phyloP scores from a whole-genome alignment of 495 filamentous ascomycete genomes.

The Hypoxylon rickii region DNA sequence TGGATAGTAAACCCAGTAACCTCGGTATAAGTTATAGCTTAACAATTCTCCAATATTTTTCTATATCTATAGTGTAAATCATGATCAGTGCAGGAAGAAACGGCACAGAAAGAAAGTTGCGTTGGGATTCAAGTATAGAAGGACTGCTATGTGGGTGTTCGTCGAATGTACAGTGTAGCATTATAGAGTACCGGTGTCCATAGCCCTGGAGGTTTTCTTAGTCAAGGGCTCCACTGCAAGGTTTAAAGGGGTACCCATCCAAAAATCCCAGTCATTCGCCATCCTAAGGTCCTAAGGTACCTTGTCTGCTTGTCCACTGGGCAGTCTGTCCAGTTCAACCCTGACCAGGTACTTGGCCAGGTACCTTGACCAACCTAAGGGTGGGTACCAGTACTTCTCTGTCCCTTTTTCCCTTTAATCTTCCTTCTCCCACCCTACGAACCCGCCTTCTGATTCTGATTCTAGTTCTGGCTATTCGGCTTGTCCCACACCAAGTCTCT shows the following conservation, averaged over 20 bases:
- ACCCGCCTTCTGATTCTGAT: slow-evolving; percentile 33
- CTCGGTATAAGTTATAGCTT: no score
- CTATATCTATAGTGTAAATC: no score
- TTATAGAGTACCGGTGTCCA: slow-evolving; percentile 12
- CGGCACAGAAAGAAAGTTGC: no score
- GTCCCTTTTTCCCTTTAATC: slow-evolving; percentile 39
- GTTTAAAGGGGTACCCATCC: slow-evolving; percentile 28
- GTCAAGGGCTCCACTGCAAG: slow-evolving; percentile 32
- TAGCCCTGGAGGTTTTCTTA: slow-evolving; percentile 19
- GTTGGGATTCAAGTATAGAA: no score
- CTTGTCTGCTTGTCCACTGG: no score
- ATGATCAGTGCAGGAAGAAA: no score
- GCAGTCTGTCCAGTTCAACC: no score
- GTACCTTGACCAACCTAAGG: slow-evolving; percentile 34
- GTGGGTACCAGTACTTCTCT: slow-evolving; percentile 36
- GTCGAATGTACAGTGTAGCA: no score
- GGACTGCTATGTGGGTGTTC: no score
- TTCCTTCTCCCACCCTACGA: slow-evolving; percentile 25
- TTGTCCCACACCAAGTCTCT: slow-evolving; percentile 16
- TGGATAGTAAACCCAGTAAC: no score
- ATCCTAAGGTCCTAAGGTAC: slow-evolving; percentile 1
- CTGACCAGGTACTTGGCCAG: no score
- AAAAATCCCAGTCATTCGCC: slow-evolving; percentile 23
- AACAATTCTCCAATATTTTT: no score
- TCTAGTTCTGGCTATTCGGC: slow-evolving; percentile 25